A percentile compares a stretch with the other conserved stretches of the same genome.
These are phyloP conservation scores for Volvox carteri DNA, from an alignment of 163 green algal genomes.

Conservation along the genomic window DNA sequence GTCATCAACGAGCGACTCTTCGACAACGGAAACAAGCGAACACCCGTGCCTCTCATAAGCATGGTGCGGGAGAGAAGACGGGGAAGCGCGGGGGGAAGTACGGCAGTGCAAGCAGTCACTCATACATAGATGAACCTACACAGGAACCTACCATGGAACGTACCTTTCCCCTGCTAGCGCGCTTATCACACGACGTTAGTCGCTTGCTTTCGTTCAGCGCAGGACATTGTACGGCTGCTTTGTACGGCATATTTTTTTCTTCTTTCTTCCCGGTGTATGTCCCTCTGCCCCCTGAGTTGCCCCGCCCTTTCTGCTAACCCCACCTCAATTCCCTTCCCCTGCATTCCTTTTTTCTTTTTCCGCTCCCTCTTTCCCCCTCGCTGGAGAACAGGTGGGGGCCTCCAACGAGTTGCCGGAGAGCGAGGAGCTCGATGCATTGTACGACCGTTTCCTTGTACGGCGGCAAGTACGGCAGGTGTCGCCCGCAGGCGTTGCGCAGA, in stretches of 20 bases:
- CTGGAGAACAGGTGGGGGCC: conserved; percentile 93
- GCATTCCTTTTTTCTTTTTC: too few relatives aligned
- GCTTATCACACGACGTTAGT: too few relatives aligned
- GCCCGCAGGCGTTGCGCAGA: conserved; percentile 58
- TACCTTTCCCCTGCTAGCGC: too few relatives aligned
- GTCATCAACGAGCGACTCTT: conserved; percentile 98
- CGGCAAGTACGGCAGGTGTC: conserved; percentile 85
- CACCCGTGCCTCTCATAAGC: conserved; percentile 85
- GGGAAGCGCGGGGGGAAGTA: not conserved
- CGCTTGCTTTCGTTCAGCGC: too few relatives aligned
- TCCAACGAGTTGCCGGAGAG: conserved; percentile 97
- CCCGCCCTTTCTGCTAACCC: too few relatives aligned
- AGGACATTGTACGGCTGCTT: too few relatives aligned
- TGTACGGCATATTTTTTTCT: too few relatives aligned
- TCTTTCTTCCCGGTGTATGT: too few relatives aligned
- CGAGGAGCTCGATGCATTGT: conserved; percentile 97
- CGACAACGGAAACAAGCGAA: conserved; percentile 90
- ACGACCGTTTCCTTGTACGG: conserved; percentile 95
- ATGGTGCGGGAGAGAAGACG: conserved; percentile 68
- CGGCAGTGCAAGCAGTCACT: too few relatives aligned
- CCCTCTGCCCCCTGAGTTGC: too few relatives aligned
- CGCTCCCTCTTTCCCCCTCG: not conserved
- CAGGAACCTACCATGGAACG: too few relatives aligned
- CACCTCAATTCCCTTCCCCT: not conserved
- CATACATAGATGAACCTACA: too few relatives aligned